Percentiles rank a stretch among this genome's conserved stretches.
Evolutionary conservation across 164 flowering plant genomes (phyloP).

Genomic region (Tinospora cordifolia): DNA sequence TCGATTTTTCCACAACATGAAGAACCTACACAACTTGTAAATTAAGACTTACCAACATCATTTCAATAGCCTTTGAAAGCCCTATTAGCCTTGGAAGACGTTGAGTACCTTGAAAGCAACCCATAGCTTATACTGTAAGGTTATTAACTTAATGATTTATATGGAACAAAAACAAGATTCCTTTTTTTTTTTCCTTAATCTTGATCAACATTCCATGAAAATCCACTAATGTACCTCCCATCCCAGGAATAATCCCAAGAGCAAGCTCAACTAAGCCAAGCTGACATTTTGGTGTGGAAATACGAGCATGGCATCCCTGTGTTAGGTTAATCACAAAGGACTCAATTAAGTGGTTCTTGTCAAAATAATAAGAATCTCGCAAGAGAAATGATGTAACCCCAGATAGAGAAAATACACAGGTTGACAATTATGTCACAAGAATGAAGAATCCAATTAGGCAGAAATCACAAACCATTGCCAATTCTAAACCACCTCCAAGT

Average conservation of each 20-base stretch:
- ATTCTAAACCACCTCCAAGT: slow-evolving; percentile 76
- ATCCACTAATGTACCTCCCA: slow-evolving; percentile 47
- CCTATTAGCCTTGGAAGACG: slow-evolving; percentile 10
- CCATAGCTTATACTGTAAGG: not conserved
- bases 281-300: slow-evolving; percentile 53
- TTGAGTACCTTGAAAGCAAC: slow-evolving; percentile 2
- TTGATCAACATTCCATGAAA: not conserved
- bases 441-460: not conserved
- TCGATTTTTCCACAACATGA: not conserved
- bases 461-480: slow-evolving; percentile 48
- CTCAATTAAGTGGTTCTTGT: not conserved
- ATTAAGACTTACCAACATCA: slow-evolving; percentile 1
- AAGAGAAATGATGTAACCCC: not conserved
- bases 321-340: not conserved
- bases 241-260: slow-evolving; percentile 71
- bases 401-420: not conserved
- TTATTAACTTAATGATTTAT: not conserved
- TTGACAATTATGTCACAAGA: not conserved
- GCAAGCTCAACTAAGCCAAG: slow-evolving; percentile 72
- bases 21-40: not conserved
- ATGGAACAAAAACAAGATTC: not conserved
- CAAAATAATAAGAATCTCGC: not conserved
- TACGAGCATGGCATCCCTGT: slow-evolving; percentile 74
- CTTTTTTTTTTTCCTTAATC: not conserved
- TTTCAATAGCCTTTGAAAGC: slow-evolving; percentile 7